These are phyloP conservation scores for Myxozyma lipomycoides DNA, from an alignment of 805 yeast genomes.

Conservation along the genomic window DNA sequence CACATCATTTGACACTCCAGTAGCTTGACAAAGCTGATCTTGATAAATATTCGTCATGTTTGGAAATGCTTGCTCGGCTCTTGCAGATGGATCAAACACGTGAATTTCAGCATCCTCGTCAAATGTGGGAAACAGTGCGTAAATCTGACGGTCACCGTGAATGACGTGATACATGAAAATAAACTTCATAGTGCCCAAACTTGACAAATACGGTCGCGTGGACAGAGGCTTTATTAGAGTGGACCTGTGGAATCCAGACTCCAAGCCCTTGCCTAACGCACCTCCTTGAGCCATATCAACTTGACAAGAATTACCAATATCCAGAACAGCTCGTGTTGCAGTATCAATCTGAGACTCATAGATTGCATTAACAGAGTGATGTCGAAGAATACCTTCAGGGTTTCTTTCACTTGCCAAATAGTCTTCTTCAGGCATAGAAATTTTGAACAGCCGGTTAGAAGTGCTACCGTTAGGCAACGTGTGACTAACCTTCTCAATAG, in stretches of 20 bases:
- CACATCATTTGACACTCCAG: slow-evolving; percentile 37
- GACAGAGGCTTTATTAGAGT: slow-evolving; percentile 33
- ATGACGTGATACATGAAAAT: slow-evolving; percentile 65
- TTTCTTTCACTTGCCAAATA: slow-evolving; percentile 55
- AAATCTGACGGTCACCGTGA: slow-evolving; percentile 72
- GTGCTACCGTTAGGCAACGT: slow-evolving; percentile 64
- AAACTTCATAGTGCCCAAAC: slow-evolving; percentile 37
- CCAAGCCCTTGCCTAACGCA: slow-evolving; percentile 77
- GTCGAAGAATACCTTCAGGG: slow-evolving; percentile 60
- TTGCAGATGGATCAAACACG: slow-evolving; percentile 63
- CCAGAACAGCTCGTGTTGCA: slow-evolving; percentile 70
- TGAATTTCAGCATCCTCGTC: slow-evolving; percentile 45
- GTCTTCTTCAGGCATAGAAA: slow-evolving; percentile 63
- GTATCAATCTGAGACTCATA: slow-evolving; percentile 72
- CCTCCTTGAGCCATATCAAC: slow-evolving; percentile 74
- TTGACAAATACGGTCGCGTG: slow-evolving; percentile 50
- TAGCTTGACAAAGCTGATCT: slow-evolving; percentile 40
- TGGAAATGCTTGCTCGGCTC: slow-evolving; percentile 60
- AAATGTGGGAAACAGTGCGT: slow-evolving; percentile 63
- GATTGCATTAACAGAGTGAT: slow-evolving; percentile 58
- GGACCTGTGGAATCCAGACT: slow-evolving; percentile 67
- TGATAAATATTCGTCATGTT: slow-evolving; percentile 51
- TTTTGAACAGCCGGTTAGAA: slow-evolving; percentile 49
- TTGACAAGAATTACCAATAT: slow-evolving; percentile 67
- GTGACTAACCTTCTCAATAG: slow-evolving; percentile 56